These are phyloP conservation scores for Leccinum broughii DNA, from an alignment of 768 basidiomycete species.

Conservation along the genomic window DNA sequence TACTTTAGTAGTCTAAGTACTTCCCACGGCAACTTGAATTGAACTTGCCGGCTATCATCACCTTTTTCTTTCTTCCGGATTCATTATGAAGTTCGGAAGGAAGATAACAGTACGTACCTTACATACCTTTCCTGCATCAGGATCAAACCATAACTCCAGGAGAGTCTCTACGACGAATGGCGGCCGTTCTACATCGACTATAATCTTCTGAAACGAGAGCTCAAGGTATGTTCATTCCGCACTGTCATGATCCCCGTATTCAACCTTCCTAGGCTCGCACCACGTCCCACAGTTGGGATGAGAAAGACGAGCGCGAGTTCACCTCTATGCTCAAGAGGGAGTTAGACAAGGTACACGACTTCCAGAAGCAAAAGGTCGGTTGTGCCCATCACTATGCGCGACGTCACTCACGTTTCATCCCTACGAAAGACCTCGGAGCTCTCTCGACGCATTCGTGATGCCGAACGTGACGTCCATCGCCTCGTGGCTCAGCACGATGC, in stretches of 20 bases:
- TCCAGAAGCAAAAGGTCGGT: slow-evolving; percentile 83
- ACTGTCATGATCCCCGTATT: neutral
- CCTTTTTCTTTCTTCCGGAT: too few species aligned
- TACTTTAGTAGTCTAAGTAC: neutral
- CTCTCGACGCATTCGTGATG: slow-evolving; percentile 74
- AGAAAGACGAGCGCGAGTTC: slow-evolving; percentile 81
- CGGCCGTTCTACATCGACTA: slow-evolving; percentile 89
- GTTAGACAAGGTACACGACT: slow-evolving; percentile 91
- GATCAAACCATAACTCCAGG: slow-evolving; percentile 40
- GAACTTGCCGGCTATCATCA: neutral
- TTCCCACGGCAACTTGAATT: slow-evolving; percentile 13
- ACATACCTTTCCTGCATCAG: neutral
- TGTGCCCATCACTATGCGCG: neutral
- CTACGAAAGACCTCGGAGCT: slow-evolving; percentile 71
- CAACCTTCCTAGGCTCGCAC: slow-evolving; percentile 45
- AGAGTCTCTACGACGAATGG: slow-evolving; percentile 89
- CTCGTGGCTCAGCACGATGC: slow-evolving; percentile 63
- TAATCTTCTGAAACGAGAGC: slow-evolving; percentile 82
- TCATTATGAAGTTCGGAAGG: slow-evolving; percentile 75
- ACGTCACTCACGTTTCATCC: slow-evolving; percentile 1
- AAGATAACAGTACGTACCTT: slow-evolving; percentile 61
- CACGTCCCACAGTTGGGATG: slow-evolving; percentile 63
- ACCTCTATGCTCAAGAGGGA: slow-evolving; percentile 76
- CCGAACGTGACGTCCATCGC: slow-evolving; percentile 77
- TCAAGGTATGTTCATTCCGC: slow-evolving; percentile 56